phyloP scores from a whole-genome alignment of 2,329 filamentous ascomycete genomes.

The Coniochaeta sp. region DNA sequence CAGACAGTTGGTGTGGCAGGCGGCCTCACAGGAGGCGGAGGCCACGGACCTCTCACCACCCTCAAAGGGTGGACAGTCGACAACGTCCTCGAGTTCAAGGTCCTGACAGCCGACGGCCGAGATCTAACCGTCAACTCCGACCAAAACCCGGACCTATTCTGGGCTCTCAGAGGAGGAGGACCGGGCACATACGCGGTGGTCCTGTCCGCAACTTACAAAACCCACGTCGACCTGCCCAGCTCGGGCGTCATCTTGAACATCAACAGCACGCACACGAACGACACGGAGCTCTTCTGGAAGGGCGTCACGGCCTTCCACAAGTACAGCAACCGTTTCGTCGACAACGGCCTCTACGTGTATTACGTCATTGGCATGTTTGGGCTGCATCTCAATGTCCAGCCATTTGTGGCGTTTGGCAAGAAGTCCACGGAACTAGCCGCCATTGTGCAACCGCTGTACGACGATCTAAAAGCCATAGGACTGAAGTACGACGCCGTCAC shows the following conservation, averaged over 20 bases:
- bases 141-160: constrained; percentile 45
- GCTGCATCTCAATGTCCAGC: constrained; percentile 20
- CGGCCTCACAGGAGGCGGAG: constrained; percentile 54
- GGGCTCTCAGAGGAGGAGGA: constrained; percentile 47
- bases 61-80: constrained; percentile 39
- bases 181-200: constrained; percentile 46
- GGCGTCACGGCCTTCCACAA: constrained; percentile 17
- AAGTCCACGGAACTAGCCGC: constrained; percentile 17
- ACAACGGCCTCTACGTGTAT: constrained; percentile 28
- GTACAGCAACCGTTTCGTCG: constrained; percentile 26
- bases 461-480: constrained; percentile 16
- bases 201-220: constrained; percentile 28
- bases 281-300: constrained; percentile 34
- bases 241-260: constrained; percentile 30
- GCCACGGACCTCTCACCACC: constrained; percentile 40
- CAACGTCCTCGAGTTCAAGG: constrained; percentile 39
- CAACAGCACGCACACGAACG: constrained; percentile 24
- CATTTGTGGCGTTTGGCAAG: constrained; percentile 21
- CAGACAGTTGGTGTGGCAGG: constrained; percentile 49
- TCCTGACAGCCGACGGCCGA: constrained; percentile 37
- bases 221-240: constrained; percentile 32
- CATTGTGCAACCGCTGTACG: constrained; percentile 22
- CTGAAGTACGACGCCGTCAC: constrained; percentile 16
- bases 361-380: constrained; percentile 29
- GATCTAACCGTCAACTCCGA: constrained; percentile 32